These are phyloP conservation scores for Pichia sp. DNA, from an alignment of 1,139 yeast species.

Conservation along the genomic window DNA sequence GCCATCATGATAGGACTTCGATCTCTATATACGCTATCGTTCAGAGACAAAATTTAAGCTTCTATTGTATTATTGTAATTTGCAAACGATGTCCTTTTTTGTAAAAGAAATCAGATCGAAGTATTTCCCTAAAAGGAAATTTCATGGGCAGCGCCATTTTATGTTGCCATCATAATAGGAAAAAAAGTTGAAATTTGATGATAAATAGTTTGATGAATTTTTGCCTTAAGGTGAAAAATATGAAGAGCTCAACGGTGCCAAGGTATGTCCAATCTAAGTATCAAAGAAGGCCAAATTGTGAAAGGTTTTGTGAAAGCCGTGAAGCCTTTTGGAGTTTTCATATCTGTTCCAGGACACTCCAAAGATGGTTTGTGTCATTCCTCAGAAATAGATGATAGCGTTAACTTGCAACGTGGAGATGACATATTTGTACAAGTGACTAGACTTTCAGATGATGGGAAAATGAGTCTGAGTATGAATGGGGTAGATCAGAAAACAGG, in stretches of 20 bases:
- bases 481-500: conserved; percentile 75
- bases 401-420: conserved; percentile 46
- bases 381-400: conserved; percentile 33
- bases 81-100: no score
- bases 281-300: conserved; percentile 20
- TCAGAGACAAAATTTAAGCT: background rate
- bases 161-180: background rate
- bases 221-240: background rate
- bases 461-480: conserved; percentile 64
- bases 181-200: background rate
- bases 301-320: conserved; percentile 58
- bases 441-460: conserved; percentile 36
- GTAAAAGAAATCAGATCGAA: no score
- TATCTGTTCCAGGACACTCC: conserved; percentile 37
- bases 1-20: conserved; percentile 9
- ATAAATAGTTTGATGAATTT: no score
- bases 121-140: no score
- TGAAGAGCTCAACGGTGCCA: background rate
- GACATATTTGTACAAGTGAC: conserved; percentile 61
- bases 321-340: conserved; percentile 75
- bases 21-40: conserved; percentile 12
- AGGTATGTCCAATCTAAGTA: conserved; percentile 7
- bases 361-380: conserved; percentile 71
- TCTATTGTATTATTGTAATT: conserved; percentile 1
- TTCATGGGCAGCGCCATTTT: background rate